Evolutionary conservation across 2,329 filamentous ascomycete genomes (phyloP), one percentile per base, ranked within the genome.

Genomic region (Aureobasidium leucospermi): DNA sequence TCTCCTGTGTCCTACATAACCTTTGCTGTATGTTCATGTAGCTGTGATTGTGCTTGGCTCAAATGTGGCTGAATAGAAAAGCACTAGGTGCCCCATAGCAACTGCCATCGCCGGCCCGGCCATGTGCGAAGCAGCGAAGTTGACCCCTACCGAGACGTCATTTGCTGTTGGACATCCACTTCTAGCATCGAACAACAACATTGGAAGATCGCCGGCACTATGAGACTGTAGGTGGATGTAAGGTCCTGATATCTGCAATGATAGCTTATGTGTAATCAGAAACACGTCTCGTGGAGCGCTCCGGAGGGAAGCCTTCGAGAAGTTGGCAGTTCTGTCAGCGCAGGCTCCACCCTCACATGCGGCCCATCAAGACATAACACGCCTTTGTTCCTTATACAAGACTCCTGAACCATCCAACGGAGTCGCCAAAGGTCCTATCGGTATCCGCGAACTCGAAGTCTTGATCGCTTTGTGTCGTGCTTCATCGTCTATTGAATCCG

Each of bases 391-490:
- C n/a, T 53, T 72, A 38, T 68, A 70, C 41, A 53, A 52, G 13
- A 47, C n/a, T 58, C 59, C 16, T 38, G 32, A 32, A 7, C 16
- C 38, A 29, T 48, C 58, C 28, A 67, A 68, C 60, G 70, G 68
- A 6, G 39, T 42, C n/a, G 52, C 53, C 34, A 45, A 58, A 32
- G 28, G 16, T 16, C 72, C 71, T 1, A 78, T 77, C 71, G 73
- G 86, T 57, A 85, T 92, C 58, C 86, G 89, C 68, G 95, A 99
- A 78, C 87, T 96, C 66, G 93, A 99, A 73, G 89, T 96, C 57
- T 81, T 99, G 29, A 77, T 97, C 29, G 90, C 94, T 45, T 80
- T 99, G 29, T 97, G 93, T 78, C 93, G 92, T 75, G 90, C 93
- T 57, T 90, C 92, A 3, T 87, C 90, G 4, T 81, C 85, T 28